Evolutionary conservation across 331 rosid genomes (phyloP).

Genomic region (Malus hybrid): DNA sequence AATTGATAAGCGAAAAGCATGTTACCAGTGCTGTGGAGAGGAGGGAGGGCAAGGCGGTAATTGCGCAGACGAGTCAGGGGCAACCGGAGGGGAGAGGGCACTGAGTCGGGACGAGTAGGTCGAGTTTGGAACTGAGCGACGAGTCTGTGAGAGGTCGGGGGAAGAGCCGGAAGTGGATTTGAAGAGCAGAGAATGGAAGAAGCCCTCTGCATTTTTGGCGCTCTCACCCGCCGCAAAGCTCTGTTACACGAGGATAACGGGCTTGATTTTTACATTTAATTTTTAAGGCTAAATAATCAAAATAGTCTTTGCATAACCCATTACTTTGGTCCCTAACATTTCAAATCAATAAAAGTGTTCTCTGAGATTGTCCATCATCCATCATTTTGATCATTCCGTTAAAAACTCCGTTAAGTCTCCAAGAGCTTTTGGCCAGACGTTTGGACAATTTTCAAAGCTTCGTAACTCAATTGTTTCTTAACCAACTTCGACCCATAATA

Average conservation of each 20-base stretch:
- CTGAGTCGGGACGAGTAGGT: not conserved
- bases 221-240: no score
- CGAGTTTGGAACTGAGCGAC: slow-evolving; percentile 16
- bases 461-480: no score
- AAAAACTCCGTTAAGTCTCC: no score
- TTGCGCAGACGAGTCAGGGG: slow-evolving; percentile 20
- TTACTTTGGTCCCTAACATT: no score
- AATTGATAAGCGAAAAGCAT: not conserved
- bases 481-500: no score
- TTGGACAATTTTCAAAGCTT: no score
- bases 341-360: no score
- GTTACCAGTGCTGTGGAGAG: slow-evolving; percentile 34
- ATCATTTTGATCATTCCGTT: no score
- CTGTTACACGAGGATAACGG: not conserved
- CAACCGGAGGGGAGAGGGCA: slow-evolving; percentile 13
- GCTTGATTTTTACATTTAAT: not conserved
- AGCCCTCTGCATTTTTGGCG: slow-evolving; percentile 24
- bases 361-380: no score
- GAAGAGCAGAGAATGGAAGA: slow-evolving; percentile 32
- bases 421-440: no score
- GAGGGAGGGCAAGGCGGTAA: slow-evolving; percentile 24
- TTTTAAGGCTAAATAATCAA: no score
- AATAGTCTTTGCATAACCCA: no score
- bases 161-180: slow-evolving; percentile 16
- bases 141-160: slow-evolving; percentile 22